Evolutionary conservation across 768 basidiomycete species (phyloP), one percentile per base, ranked within the genome.

Genomic region (Lactarius pseudohatsudake): DNA sequence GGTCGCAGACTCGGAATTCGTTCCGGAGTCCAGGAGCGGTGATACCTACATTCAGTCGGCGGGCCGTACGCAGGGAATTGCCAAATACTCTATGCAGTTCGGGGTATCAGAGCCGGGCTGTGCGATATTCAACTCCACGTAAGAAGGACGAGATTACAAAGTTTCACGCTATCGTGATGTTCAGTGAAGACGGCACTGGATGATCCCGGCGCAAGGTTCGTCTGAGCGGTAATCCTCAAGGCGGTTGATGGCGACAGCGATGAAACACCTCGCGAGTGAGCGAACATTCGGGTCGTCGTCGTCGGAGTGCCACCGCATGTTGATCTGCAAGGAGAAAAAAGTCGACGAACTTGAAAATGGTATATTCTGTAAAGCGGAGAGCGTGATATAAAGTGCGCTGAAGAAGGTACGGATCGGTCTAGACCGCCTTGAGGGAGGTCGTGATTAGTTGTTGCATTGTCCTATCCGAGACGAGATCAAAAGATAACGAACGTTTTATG

Each of bases 341-440:
- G 20, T 66, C 65, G 45, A 62, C 0, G 22, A n/a, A 57, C 2
- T 38, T 38, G 60, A 61, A 66, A 20, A 62, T 4, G 8, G 43
- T 20, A 15, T 56, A 61, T 1, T 57, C 36, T 1, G 15, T 16
- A 28, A 36, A 57, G n/a, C 36, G 16, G 45, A 66, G 65, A 3
- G 59, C 32, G 3, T 65, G 64, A 26, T 56, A 28, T 41, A 65
- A 61, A 4, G 60, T 61, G 32, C 64, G 53, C 20, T 47, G 54
- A 11, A 56, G 64, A 2, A 65, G 55, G 18, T 57, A 60, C 30
- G 60, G 20, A n/a, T 66, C 60, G 16, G 55, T 8, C 26, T 22
- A 20, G 11, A 65, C 32, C 55, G 45, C 54, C 18, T 41, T 57
- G 32, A 66, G 9, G 1, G 55, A 30, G 4, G 62, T 15, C 22